phyloP scores from a whole-genome alignment of 1,139 yeast genomes.

The Saccharomyces pastorianus region DNA sequence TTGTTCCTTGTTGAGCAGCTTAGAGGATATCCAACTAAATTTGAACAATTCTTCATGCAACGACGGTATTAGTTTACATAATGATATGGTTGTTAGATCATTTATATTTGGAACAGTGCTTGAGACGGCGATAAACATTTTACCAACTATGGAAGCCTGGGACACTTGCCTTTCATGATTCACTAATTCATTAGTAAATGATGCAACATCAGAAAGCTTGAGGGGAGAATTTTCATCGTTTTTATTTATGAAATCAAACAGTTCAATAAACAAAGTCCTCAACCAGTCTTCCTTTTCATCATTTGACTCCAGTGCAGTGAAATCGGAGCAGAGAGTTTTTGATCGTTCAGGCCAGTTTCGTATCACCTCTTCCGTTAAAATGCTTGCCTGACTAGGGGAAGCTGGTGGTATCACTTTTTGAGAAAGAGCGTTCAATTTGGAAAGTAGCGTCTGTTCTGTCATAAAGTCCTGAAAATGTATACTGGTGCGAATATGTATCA shows the following conservation, averaged over 20 bases:
- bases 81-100: constrained; percentile 9
- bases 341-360: constrained; percentile 13
- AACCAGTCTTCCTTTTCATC: constrained; percentile 18
- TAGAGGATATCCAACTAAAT: constrained; percentile 21
- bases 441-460: background rate
- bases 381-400: background rate
- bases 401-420: background rate
- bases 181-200: constrained; percentile 11
- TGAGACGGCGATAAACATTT: constrained; percentile 17
- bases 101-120: constrained; percentile 11
- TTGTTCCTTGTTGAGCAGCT: constrained; percentile 18
- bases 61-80: constrained; percentile 9
- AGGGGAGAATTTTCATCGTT: constrained; percentile 4
- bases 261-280: constrained; percentile 13
- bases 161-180: constrained; percentile 2
- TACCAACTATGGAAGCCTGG: constrained; percentile 13
- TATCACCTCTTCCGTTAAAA: constrained; percentile 12
- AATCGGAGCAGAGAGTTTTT: constrained; percentile 8
- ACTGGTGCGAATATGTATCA: background rate
- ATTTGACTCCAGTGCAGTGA: constrained; percentile 7
- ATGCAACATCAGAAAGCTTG: constrained; percentile 10
- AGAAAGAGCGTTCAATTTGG: background rate
- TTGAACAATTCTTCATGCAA: constrained; percentile 20
- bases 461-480: background rate
- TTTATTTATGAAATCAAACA: constrained; percentile 12